These are phyloP conservation scores for Pulveroboletus sp. DNA, from an alignment of 768 basidiomycete genomes.

Conservation along the genomic window DNA sequence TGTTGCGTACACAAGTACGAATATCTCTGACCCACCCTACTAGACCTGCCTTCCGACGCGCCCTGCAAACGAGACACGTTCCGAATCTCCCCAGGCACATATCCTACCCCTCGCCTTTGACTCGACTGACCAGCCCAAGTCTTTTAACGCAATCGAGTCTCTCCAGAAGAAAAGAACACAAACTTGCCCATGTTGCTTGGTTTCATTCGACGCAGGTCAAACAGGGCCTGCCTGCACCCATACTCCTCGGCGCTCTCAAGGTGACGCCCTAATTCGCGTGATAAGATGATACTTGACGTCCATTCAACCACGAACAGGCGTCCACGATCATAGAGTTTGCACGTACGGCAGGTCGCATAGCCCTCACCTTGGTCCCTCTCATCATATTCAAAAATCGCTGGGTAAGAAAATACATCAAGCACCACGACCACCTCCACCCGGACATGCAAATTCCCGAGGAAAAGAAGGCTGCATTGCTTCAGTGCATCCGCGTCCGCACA, in stretches of 20 bases:
- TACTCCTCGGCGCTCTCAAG: constrained; percentile 67
- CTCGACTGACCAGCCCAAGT: constrained; percentile 2
- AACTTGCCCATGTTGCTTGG: constrained; percentile 8
- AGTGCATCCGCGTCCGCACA: constrained; percentile 48
- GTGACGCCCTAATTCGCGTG: constrained; percentile 25
- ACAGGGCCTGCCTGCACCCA: constrained; percentile 28
- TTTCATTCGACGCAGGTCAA: constrained; percentile 43
- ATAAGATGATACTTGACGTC: neutral
- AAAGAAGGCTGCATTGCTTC: constrained; percentile 46
- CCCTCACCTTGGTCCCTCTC: constrained; percentile 72
- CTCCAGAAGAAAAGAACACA: constrained; percentile 2
- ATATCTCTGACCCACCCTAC: neutral
- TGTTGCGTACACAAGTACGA: constrained; percentile 42
- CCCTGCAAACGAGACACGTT: neutral
- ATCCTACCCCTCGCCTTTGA: neutral
- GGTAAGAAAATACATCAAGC: constrained; percentile 49
- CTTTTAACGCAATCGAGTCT: constrained; percentile 6
- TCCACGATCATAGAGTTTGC: constrained; percentile 73
- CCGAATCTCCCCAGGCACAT: neutral
- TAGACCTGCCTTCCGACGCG: neutral
- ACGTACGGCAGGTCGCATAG: constrained; percentile 66
- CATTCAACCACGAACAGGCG: constrained; percentile 41
- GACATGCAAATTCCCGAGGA: constrained; percentile 52
- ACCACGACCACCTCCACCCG: constrained; percentile 33
- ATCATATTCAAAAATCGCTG: constrained; percentile 58